These are phyloP conservation scores for Venturia carpophila DNA, from an alignment of 2,329 filamentous ascomycete genomes.

Conservation along the genomic window DNA sequence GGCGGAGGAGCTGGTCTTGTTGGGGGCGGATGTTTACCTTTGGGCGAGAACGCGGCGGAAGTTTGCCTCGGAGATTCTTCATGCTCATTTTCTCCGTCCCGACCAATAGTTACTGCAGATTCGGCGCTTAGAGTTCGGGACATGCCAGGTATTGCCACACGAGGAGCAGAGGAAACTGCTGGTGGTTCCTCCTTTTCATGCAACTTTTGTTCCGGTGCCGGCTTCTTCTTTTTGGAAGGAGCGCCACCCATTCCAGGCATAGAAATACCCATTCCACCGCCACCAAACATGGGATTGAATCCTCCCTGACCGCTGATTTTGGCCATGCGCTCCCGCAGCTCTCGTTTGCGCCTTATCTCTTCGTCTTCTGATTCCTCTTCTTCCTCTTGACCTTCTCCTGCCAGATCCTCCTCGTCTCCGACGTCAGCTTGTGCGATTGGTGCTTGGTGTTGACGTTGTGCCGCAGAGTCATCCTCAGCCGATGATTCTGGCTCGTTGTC, in stretches of 20 bases:
- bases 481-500: conserved; percentile 55
- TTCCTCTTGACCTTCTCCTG: conserved; percentile 45
- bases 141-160: conserved; percentile 53
- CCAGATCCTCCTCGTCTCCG: conserved; percentile 44
- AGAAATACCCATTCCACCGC: conserved; percentile 46
- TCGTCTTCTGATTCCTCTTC: conserved; percentile 75
- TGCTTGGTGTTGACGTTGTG: conserved; percentile 26
- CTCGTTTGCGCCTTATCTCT: conserved; percentile 75
- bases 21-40: conserved; percentile 5
- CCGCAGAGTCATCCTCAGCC: conserved; percentile 50
- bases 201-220: conserved; percentile 25
- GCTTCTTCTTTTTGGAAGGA: conserved; percentile 43
- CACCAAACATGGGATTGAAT: conserved; percentile 88
- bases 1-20: neutral
- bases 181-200: conserved; percentile 42
- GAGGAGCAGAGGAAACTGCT: conserved; percentile 39
- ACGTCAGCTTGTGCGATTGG: conserved; percentile 38
- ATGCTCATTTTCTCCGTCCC: conserved; percentile 40
- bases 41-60: neutral
- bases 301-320: conserved; percentile 98
- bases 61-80: neutral
- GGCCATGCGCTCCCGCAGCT: conserved; percentile 89
- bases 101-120: conserved; percentile 37
- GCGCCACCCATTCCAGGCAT: conserved; percentile 41
- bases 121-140: conserved; percentile 46